Evolutionary conservation across 2,329 filamentous ascomycete genomes (phyloP), one percentile per base, ranked within the genome.

Genomic region (Sporothrix inflata): DNA sequence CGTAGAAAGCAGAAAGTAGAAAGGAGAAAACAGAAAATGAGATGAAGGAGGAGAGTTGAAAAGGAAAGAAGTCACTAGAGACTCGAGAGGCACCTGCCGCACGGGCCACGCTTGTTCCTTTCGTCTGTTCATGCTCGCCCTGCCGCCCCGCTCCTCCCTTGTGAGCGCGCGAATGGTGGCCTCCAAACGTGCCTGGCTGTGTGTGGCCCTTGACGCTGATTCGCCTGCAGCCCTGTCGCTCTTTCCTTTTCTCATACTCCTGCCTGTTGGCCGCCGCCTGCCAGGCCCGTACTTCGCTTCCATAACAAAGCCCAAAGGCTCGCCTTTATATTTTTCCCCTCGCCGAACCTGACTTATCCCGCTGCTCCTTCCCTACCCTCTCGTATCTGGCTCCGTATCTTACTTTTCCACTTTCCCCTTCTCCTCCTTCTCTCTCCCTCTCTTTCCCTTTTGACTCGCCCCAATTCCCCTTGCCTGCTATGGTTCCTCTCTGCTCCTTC

Each of bases 291-390:
- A 63, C 63, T 63, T 27, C 45, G 61, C 61, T 40, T 40, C 61
- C 61, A 30, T 19, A 47, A 38, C 42, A 49, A 67, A 47, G 42
- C 65, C 45, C 24, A 67, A 67, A 38, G 45, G 19, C 42, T 68
- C 68, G 71, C 70, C 73, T 72, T 73, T 74, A 73, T 67, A 74
- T 75, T 75, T 73, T 75, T 74, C 73, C 74, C 71, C 68, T 63
- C 53, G 53, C 72, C 72, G 72, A 70, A 30, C 42, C 34, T 27
- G 9, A 38, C 55, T 24, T 47, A n/a, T 19, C n/a, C 40, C 21
- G 38, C 12, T 30, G 38, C 34, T 12, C 16, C 61, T 66, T 27
- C 42, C 38, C 47, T 47, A 12, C 21, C 21, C 51, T 51, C 49
- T 27, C 7, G 19, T 34, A 27, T 12, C 42, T 24, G 5, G 8